Percentiles rank a stretch among this genome's conserved stretches.
Evolutionary conservation across 306 rosid species (phyloP).

Genomic region (Mucuna pruriens): DNA sequence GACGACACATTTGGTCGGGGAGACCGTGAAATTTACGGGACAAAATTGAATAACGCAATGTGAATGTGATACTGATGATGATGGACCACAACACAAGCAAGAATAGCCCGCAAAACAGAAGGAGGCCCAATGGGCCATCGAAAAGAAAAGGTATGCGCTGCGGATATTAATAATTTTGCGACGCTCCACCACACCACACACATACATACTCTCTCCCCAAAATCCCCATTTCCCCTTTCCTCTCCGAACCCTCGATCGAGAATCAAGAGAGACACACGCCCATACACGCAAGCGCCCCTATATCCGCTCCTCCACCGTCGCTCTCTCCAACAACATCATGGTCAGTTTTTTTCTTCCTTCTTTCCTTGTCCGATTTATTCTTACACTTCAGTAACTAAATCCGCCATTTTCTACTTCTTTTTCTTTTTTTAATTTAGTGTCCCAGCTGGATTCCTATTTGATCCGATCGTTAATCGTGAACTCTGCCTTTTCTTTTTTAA

Average conservation of each 20-base stretch:
- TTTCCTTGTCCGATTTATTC: constrained; percentile 1
- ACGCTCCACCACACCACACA: constrained; percentile 29
- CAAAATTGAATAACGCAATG: not conserved
- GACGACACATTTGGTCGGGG: constrained; percentile 8
- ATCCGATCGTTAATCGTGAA: constrained; percentile 26
- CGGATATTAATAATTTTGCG: constrained; percentile 25
- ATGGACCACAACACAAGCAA: not conserved
- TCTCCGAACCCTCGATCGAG: constrained; percentile 37
- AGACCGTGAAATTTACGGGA: not conserved
- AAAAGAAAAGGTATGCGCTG: not conserved
- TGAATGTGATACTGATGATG: no score
- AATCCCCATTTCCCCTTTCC: not conserved
- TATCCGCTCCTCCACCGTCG: constrained; percentile 43
- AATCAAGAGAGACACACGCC: not conserved
- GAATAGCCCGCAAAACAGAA: no score
- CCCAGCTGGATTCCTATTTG: constrained; percentile 30
- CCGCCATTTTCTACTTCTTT: not conserved
- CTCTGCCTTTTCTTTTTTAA: not conserved
- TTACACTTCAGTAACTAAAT: not conserved
- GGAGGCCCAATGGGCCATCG: constrained; percentile 37
- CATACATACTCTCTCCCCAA: not conserved
- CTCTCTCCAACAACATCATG: constrained; percentile 25
- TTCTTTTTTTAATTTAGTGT: not conserved
- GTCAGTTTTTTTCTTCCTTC: constrained; percentile 14
- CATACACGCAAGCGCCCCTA: constrained; percentile 18